Base-by-base conservation (phyloP, 495 filamentous ascomycete species). In the Xylaria flabelliformis region DNA sequence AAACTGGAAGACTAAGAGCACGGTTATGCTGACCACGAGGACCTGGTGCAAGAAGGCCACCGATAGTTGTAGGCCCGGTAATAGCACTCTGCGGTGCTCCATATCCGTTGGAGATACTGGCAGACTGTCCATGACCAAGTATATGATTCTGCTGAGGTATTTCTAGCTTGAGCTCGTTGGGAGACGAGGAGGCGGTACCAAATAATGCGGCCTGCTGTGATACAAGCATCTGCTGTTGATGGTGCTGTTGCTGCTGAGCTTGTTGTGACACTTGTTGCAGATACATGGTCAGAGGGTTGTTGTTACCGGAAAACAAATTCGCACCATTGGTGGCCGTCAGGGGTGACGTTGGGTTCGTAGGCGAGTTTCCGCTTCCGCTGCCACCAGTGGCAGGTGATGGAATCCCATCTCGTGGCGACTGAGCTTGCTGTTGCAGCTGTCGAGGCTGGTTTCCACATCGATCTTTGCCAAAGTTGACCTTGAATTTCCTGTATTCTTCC, bases 391-490 rank as follows among this genome's bases (percentile, higher is more conserved):
- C 90, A 32, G 94, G 92, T 3, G 93, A 94, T 56, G 93, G 90
- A 1, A 90, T 90, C 50, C 89, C 89, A 13, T 87, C 85, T 80
- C 90, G 80, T 15, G 83, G 79, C 41, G 94, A 94, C 29, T 93
- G 91, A 79, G 83, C 81, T 74, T 90, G 86, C 51, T 72, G 75
- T 21, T 93, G 87, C 78, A 81, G 86, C 83, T 99, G 97, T 56
- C 96, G 89, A 32, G 96, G 96, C 24, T 96, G 93, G 82, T 98
- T 99, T 74, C 96, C 96, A 77, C 96, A 99, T 64, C 96, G 89
- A 81, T 99, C 96, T 84, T 99, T 99, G 78, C 96, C 96, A 80
- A 99, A 99, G 83, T 99, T 99, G 80, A 99, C 94, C 87, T 99
- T 99, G 88, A 99, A 99, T 62, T 95, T 91, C 80, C 89, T 91